Evolutionary conservation across 1,139 yeast species (phyloP), one percentile per base, ranked within the genome.

Genomic region (Suhomyces taliae): DNA sequence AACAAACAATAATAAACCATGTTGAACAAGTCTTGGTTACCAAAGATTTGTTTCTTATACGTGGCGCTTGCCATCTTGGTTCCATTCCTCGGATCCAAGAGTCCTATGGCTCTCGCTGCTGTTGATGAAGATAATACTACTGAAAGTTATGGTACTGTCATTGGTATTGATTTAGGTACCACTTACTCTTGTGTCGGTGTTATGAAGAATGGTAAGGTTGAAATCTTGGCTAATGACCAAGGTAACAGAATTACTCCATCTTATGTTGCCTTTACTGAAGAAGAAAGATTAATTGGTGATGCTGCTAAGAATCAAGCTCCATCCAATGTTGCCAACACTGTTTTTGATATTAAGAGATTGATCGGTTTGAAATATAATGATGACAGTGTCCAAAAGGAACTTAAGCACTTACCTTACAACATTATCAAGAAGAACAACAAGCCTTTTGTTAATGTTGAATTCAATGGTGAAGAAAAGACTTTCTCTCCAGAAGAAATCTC

Each of bases 191-290:
- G 96, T 82, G 97, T 90, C 43, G 96, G 95, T 64, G 96, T 88
- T 41, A 88, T 90, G 95, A 86, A 87, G 69, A 81, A 85, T 53
- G 97, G 96, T 56, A 85, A 89, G 64, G 96, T 90, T 49, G 97
- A 89, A 72, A 90, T 90, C 59, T 75, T 90, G 62, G 96, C 97
- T 59, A 90, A 90, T 67, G 97, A 90, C 69, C 97, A 90, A 76
- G 97, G 97, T 75, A 88, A 88, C 75, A 85, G 97, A 77, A 90
- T 89, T 61, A 90, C 97, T 42, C 96, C 97, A 36, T 87, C 95
- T 1, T 89, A 85, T 65, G 96, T 88, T 51, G 91, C 95, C 14
- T 88, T 88, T 69, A 85, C 89, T 41, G 86, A 81, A 42, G 89
- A 85, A 40, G 96, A 88, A 74, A 84, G 96, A 70, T 80, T 90